Evolutionary conservation across 768 basidiomycete genomes (phyloP), one percentile per base, ranked within the genome.

Genomic region (Coprinopsis strossmayeri): DNA sequence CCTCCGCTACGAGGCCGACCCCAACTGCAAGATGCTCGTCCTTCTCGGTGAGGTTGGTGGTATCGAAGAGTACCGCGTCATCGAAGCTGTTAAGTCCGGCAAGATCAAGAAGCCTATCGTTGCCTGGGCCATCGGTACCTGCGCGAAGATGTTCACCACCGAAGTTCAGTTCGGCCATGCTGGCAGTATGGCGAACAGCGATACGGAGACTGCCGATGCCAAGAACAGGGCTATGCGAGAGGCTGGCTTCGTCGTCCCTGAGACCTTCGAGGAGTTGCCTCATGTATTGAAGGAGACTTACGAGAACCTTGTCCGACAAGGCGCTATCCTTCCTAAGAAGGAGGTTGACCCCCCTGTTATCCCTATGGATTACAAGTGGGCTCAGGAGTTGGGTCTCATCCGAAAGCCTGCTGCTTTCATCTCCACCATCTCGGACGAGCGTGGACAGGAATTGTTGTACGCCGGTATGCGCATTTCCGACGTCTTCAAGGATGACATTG

Each of bases 331-430:
- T 28, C 83, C 81, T 55, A 74, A 82, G 72, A 58, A 69, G 30
- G 95, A 99, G 74, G 73, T 82, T 47, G 89, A 92, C 20, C 92
- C 94, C 3, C 95, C 95, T 9, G 83, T 88, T 49, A 97, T 98
- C 64, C 95, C 95, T n/a, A 97, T 98, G 91, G 95, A 99, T 72
- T 99, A 97, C 84, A 97, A 98, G 77, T 97, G 95, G 95, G 94
- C 94, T 28, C 91, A 94, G 71, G 92, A 96, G 72, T 84, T 97
- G 48, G 95, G 95, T 49, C 83, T 99, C 63, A 94, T 98, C 72
- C 87, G 95, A 64, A 98, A 97, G 72, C 96, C 94, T 17, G 94
- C 95, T 32, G 93, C 96, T 2, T 96, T 95, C 77, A 95, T 96
- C 74, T 96, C 93, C 26, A 96, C 96, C 56, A 99, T 98, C 70